These are phyloP conservation scores for Raphanus hybrid DNA, from an alignment of 441 rosid species.

Conservation along the genomic window DNA sequence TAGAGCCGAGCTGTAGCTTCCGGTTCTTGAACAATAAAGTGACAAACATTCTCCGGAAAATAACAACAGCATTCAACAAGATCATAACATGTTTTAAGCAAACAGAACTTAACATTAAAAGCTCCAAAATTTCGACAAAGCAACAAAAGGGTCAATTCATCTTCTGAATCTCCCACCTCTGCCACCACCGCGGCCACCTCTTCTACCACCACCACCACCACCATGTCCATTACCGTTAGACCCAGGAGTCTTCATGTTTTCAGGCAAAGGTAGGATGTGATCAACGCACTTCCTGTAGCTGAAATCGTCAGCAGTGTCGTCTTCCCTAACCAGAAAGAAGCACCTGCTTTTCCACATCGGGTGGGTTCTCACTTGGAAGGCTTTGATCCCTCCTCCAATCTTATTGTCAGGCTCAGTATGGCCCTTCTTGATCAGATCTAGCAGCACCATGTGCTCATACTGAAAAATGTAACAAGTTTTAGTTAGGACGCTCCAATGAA, in stretches of 20 bases:
- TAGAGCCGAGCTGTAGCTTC: background rate
- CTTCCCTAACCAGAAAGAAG: constrained; percentile 78
- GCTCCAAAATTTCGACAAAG: constrained; percentile 13
- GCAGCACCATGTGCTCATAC: constrained; percentile 74
- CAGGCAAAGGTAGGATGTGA: constrained; percentile 79
- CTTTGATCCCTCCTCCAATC: constrained; percentile 70
- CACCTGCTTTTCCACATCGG: constrained; percentile 74
- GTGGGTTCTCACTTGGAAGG: constrained; percentile 70
- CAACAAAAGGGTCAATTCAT: constrained; percentile 22
- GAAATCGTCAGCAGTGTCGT: constrained; percentile 73
- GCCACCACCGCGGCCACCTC: constrained; percentile 63
- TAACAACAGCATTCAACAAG: constrained; percentile 4
- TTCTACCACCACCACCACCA: constrained; percentile 51
- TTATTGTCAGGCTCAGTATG: constrained; percentile 74
- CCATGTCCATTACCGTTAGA: constrained; percentile 42
- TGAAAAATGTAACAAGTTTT: constrained; percentile 34
- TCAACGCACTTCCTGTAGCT: constrained; percentile 93
- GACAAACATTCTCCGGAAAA: background rate
- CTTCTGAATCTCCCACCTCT: constrained; percentile 58
- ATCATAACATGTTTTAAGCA: constrained; percentile 10
- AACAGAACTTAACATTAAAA: constrained; percentile 16
- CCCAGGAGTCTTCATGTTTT: constrained; percentile 64
- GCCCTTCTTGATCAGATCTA: constrained; percentile 80
- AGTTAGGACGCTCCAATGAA: background rate
- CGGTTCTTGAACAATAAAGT: background rate